Conservation (phyloP, 768 basidiomycete species). For the Panaeolus cyanescens region DNA sequence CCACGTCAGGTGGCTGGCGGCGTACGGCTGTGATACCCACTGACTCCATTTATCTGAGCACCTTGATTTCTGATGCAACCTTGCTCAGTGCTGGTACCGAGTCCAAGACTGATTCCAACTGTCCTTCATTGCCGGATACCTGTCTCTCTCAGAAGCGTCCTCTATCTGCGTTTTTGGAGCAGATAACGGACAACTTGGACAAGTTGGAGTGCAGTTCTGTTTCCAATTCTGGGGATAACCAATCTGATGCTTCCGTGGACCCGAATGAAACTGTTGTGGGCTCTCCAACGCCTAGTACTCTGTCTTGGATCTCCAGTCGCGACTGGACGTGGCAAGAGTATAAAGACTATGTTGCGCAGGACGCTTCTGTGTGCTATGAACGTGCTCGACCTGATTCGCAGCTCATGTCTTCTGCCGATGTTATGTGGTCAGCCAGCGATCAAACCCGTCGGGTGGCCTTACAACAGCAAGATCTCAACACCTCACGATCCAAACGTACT, state of each 20-base stretch:
- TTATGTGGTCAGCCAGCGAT: not conserved
- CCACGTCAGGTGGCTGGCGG: conserved; percentile 6
- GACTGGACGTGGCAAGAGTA: conserved; percentile 20
- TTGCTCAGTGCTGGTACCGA: not conserved
- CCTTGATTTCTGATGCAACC: not conserved
- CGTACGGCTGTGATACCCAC: not conserved
- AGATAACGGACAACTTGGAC: not conserved
- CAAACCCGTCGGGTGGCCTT: not conserved
- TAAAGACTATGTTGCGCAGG: conserved; percentile 15
- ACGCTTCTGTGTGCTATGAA: not conserved
- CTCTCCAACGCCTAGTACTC: conserved; percentile 9
- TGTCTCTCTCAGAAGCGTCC: conserved; percentile 2
- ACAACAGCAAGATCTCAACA: not conserved
- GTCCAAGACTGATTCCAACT: not conserved
- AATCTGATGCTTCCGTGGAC: conserved; percentile 1
- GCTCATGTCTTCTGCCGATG: not conserved
- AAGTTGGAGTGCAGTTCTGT: conserved; percentile 5
- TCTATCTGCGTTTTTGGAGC: not conserved
- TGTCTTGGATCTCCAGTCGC: conserved; percentile 23
- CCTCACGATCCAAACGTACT: not conserved
- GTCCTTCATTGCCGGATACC: not conserved
- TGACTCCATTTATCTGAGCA: not conserved
- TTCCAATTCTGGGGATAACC: not conserved
- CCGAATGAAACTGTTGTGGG: not conserved
- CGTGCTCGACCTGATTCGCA: not conserved